These are phyloP conservation scores for Leucaena leucocephala DNA, from an alignment of 306 rosid species.

Conservation along the genomic window DNA sequence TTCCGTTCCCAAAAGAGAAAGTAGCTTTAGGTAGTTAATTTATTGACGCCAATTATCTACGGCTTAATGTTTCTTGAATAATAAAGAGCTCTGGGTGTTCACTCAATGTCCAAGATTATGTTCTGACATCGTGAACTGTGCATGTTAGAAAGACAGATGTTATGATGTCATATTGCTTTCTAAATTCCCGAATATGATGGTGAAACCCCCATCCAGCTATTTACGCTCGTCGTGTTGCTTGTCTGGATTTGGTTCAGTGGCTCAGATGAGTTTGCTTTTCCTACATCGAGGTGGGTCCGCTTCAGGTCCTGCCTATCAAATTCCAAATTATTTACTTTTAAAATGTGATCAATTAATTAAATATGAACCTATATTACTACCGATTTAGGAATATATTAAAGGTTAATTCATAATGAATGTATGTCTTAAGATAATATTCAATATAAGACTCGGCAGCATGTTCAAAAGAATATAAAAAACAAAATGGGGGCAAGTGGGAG, in stretches of 20 bases:
- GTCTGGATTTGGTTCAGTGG: background rate
- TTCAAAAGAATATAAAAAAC: background rate
- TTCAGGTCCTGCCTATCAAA: background rate
- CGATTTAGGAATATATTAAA: too few species aligned
- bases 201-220: background rate
- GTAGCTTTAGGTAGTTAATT: slow-evolving; percentile 10
- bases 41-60: background rate
- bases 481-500: background rate
- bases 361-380: too few species aligned
- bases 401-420: background rate
- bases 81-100: background rate
- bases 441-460: background rate
- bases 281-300: background rate
- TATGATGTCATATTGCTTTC: background rate
- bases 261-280: slow-evolving; percentile 16
- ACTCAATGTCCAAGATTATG: background rate
- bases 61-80: background rate
- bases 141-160: background rate
- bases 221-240: background rate
- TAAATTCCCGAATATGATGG: background rate
- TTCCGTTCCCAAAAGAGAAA: background rate
- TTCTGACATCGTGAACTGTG: background rate
- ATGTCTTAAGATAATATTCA: background rate
- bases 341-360: too few species aligned
- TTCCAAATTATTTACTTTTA: background rate